Evolutionary conservation across 768 basidiomycete species (phyloP).

Genomic region (Macrolepiota dolichaula): DNA sequence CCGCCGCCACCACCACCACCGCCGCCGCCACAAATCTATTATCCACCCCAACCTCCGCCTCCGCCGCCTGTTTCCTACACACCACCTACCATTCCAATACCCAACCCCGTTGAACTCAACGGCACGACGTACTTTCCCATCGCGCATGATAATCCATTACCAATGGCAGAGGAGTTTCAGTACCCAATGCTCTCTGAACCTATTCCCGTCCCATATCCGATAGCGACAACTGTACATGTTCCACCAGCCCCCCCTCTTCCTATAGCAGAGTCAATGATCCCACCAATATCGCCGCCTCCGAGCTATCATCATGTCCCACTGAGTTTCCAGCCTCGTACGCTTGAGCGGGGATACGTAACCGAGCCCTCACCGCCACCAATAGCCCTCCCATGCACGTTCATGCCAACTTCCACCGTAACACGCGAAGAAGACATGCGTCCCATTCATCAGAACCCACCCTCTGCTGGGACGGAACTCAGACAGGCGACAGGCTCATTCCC

Average conservation of each 20-base stretch:
- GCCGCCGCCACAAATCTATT: neutral
- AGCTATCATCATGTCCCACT: slow-evolving; percentile 5
- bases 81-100: neutral
- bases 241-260: neutral
- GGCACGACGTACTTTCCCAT: slow-evolving; percentile 16
- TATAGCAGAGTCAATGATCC: neutral
- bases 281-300: neutral
- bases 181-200: neutral
- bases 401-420: neutral
- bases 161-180: neutral
- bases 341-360: slow-evolving; percentile 4
- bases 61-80: neutral
- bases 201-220: slow-evolving; percentile 1
- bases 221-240: slow-evolving; percentile 1
- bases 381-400: neutral
- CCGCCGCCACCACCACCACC: slow-evolving; percentile 10
- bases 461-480: neutral
- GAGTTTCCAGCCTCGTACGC: neutral
- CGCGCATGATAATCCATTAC: neutral
- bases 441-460: neutral
- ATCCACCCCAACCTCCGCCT: slow-evolving; percentile 16
- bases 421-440: neutral
- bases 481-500: neutral
- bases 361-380: neutral
- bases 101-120: slow-evolving; percentile 10